Evolutionary conservation across 345 rosid species (phyloP).

Genomic region (Bretschneidera sinensis): DNA sequence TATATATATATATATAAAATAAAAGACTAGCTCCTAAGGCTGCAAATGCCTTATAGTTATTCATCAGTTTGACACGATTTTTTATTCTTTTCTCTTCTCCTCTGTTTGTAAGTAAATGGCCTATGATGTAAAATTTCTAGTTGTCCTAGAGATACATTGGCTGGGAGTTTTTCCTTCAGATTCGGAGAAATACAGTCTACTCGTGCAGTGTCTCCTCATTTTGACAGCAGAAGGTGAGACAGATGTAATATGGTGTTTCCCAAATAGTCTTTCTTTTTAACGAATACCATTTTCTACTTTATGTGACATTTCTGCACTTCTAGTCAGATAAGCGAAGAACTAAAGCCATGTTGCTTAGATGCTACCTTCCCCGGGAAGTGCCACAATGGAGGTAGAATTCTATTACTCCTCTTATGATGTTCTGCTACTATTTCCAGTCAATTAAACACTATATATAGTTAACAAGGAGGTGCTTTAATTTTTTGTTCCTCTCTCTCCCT

Average conservation of each 20-base stretch:
- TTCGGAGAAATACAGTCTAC: constrained; percentile 53
- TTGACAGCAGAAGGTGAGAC: constrained; percentile 69
- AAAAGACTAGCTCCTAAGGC: too few relatives aligned
- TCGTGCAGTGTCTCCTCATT: constrained; percentile 62
- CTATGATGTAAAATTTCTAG: constrained; percentile 67
- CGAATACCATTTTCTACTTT: background rate
- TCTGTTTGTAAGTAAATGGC: constrained; percentile 69
- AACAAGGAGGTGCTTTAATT: too few relatives aligned
- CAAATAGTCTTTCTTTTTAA: background rate
- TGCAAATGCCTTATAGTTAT: background rate
- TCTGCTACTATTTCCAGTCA: too few relatives aligned
- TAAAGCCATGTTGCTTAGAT: constrained; percentile 63
- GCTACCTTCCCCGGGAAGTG: constrained; percentile 72
- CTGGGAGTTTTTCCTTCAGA: constrained; percentile 89
- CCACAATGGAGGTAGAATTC: constrained; percentile 71
- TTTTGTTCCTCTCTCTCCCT: background rate
- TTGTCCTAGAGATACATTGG: constrained; percentile 69
- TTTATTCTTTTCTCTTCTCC: background rate
- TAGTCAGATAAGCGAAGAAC: constrained; percentile 68
- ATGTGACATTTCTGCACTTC: constrained; percentile 8
- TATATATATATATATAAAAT: too few relatives aligned
- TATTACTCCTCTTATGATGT: too few relatives aligned
- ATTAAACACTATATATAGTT: too few relatives aligned
- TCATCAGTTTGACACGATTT: background rate
- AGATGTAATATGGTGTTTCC: constrained; percentile 1